Conservation (phyloP, 129 eudicot genomes). For the Dittrichia graveolens region DNA sequence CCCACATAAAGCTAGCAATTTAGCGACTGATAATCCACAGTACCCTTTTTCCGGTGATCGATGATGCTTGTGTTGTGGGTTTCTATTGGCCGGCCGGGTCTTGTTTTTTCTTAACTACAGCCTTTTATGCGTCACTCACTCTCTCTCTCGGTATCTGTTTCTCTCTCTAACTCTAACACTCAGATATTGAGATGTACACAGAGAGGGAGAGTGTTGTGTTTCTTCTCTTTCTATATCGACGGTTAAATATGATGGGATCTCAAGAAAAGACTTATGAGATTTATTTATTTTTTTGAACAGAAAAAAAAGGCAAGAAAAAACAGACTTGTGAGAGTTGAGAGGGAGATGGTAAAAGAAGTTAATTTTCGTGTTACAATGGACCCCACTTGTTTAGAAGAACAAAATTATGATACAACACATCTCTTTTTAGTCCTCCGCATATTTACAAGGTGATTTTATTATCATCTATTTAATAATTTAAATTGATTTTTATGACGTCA, state of each 20-base stretch:
- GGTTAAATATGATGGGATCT: conserved; percentile 46
- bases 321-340: neutral
- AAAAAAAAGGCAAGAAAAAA: too few species aligned
- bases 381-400: conserved; percentile 34
- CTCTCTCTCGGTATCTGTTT: neutral
- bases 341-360: conserved; percentile 27
- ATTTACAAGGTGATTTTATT: too few species aligned
- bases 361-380: conserved; percentile 33
- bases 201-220: neutral
- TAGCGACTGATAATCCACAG: conserved; percentile 6
- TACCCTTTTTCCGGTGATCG: conserved; percentile 26
- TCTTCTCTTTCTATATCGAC: conserved; percentile 38
- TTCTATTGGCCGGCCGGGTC: too few species aligned
- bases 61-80: neutral
- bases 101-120: too few species aligned
- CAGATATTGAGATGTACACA: neutral
- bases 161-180: conserved; percentile 9
- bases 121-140: neutral
- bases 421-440: neutral
- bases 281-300: neutral
- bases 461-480: too few species aligned
- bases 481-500: too few species aligned
- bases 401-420: conserved; percentile 32
- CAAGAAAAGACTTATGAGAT: conserved; percentile 32
- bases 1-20: conserved; percentile 54